Conservation (phyloP, 805 yeast genomes). For the Yarrowia porcina region DNA sequence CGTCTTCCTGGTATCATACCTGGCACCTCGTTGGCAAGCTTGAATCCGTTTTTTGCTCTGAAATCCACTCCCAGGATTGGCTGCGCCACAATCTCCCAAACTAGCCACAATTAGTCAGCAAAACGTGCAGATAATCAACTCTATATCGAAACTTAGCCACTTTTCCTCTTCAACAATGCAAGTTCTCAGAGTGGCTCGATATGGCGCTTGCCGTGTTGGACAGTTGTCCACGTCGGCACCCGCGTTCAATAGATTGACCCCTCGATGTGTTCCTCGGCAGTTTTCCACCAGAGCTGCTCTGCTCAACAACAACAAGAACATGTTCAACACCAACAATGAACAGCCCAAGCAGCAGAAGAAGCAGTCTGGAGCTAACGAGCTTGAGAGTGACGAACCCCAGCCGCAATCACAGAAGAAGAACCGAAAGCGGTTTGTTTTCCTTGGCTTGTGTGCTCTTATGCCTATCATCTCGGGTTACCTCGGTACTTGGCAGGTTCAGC, state of each 20-base stretch:
- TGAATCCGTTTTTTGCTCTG: no score
- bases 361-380: constrained; percentile 21
- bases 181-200: constrained; percentile 20
- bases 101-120: not conserved
- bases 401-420: constrained; percentile 28
- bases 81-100: constrained; percentile 4
- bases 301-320: constrained; percentile 23
- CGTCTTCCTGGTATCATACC: no score
- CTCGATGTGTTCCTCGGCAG: not conserved
- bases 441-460: constrained; percentile 57
- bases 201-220: constrained; percentile 1
- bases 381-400: constrained; percentile 12
- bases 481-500: constrained; percentile 89
- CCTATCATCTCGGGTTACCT: constrained; percentile 81
- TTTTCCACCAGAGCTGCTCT: not conserved
- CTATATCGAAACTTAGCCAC: constrained; percentile 18
- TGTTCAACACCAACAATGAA: constrained; percentile 15
- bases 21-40: no score
- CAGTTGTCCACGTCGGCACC: not conserved
- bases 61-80: not conserved
- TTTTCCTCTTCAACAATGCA: constrained; percentile 24
- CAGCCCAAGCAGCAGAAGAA: constrained; percentile 14
- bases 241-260: not conserved
- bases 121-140: not conserved
- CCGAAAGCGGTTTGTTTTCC: constrained; percentile 37